These are phyloP conservation scores for Fusarium sulawesiense DNA, from an alignment of 2,329 filamentous ascomycete genomes.

Conservation along the genomic window DNA sequence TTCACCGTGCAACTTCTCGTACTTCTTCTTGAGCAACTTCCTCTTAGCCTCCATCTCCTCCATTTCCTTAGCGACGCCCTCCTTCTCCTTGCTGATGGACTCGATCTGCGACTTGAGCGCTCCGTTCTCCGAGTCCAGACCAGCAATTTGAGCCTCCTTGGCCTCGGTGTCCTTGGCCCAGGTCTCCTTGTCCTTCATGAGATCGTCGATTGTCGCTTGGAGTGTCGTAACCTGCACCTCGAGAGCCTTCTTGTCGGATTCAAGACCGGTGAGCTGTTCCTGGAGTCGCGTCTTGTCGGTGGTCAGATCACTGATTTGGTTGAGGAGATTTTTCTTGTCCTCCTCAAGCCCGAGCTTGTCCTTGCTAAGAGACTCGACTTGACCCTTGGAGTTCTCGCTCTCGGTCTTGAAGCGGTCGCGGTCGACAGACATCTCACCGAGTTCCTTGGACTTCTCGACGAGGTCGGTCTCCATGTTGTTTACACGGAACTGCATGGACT, in stretches of 20 bases:
- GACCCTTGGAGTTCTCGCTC: slow-evolving; percentile 31
- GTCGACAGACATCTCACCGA: slow-evolving; percentile 42
- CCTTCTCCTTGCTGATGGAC: slow-evolving; percentile 42
- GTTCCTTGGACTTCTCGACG: slow-evolving; percentile 39
- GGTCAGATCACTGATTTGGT: slow-evolving; percentile 32
- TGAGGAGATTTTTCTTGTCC: slow-evolving; percentile 40
- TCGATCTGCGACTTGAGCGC: slow-evolving; percentile 44
- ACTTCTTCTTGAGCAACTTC: slow-evolving; percentile 43
- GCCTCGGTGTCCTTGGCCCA: slow-evolving; percentile 39
- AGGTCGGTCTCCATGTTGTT: slow-evolving; percentile 42
- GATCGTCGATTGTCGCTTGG: slow-evolving; percentile 37
- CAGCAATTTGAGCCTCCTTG: slow-evolving; percentile 41
- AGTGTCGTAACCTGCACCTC: slow-evolving; percentile 36
- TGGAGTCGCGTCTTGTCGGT: slow-evolving; percentile 32
- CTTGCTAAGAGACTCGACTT: slow-evolving; percentile 37
- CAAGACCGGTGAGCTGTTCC: slow-evolving; percentile 36
- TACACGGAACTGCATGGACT: slow-evolving; percentile 43
- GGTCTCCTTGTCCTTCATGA: slow-evolving; percentile 39
- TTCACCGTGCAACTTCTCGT: slow-evolving; percentile 34
- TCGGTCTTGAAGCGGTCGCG: slow-evolving; percentile 41
- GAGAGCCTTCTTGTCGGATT: slow-evolving; percentile 40
- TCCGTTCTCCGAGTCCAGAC: slow-evolving; percentile 38
- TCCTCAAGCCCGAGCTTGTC: slow-evolving; percentile 38
- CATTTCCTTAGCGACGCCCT: slow-evolving; percentile 35
- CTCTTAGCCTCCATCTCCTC: slow-evolving; percentile 41